Percentiles rank a stretch among this genome's conserved stretches.
Evolutionary conservation across 768 basidiomycete species (phyloP).

Genomic region (Candolleomyces efflorescens): DNA sequence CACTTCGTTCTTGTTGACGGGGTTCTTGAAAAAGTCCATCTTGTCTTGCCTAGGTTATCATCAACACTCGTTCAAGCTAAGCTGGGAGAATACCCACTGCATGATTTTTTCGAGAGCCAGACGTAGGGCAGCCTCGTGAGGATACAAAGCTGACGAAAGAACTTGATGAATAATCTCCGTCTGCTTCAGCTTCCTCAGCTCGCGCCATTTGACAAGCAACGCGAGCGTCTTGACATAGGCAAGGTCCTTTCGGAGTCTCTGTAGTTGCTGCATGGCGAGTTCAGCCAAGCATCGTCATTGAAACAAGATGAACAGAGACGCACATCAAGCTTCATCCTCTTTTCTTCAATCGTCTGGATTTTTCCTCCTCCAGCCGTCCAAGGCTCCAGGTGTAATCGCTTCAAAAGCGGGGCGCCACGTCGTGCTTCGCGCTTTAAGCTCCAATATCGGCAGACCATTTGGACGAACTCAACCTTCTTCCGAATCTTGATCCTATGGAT

Average conservation of each 20-base stretch:
- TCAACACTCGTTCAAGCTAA: not conserved
- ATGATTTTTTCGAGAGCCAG: conserved; percentile 67
- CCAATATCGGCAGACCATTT: conserved; percentile 87
- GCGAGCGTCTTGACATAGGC: conserved; percentile 64
- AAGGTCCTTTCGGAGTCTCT: conserved; percentile 71
- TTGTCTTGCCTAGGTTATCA: conserved; percentile 56
- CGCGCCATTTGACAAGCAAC: conserved; percentile 69
- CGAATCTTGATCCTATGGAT: conserved; percentile 63
- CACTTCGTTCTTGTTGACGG: conserved; percentile 73
- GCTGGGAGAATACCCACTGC: conserved; percentile 41
- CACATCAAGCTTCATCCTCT: conserved; percentile 77
- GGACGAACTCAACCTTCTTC: conserved; percentile 75
- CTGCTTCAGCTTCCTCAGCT: conserved; percentile 73
- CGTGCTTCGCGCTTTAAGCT: conserved; percentile 94
- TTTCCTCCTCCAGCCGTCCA: conserved; percentile 84
- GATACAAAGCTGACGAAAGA: conserved; percentile 60
- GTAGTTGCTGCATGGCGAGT: conserved; percentile 40
- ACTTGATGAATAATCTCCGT: conserved; percentile 63
- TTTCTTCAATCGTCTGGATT: conserved; percentile 77
- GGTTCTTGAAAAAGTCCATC: conserved; percentile 72
- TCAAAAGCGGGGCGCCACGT: conserved; percentile 89
- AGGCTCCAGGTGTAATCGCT: conserved; percentile 91
- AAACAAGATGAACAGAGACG: conserved; percentile 16
- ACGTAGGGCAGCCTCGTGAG: conserved; percentile 57
- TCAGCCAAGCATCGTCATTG: not conserved